A percentile compares a stretch with the other conserved stretches of the same genome.
phyloP scores from a whole-genome alignment of 1,284 basidiomycete species.

The Boletus sp. region DNA sequence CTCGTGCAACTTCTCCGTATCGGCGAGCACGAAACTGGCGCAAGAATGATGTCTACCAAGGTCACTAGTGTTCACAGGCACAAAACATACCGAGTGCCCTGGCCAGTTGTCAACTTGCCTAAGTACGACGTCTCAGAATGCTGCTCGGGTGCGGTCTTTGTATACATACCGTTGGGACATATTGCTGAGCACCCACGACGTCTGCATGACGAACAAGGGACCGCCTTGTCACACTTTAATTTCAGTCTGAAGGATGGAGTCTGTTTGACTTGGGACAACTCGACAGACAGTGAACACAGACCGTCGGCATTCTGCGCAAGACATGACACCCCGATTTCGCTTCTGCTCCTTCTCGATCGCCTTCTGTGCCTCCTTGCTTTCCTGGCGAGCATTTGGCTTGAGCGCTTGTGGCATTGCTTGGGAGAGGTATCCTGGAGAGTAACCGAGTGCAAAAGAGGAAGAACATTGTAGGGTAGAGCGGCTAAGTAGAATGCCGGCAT shows the following conservation, averaged over 20 bases:
- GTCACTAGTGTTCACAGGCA: neutral
- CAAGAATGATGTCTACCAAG: neutral
- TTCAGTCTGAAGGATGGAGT: conserved; percentile 48
- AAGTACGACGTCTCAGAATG: neutral
- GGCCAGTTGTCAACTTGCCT: conserved; percentile 59
- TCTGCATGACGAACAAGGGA: conserved; percentile 72
- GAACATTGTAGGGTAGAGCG: neutral
- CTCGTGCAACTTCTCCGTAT: conserved; percentile 68
- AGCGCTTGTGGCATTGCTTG: conserved; percentile 28
- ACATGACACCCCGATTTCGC: conserved; percentile 62
- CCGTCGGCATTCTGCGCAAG: conserved; percentile 71
- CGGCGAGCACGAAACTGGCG: conserved; percentile 68
- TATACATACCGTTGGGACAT: conserved; percentile 60
- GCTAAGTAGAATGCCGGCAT: conserved; percentile 4
- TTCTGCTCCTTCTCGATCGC: conserved; percentile 52
- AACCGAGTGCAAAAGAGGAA: neutral
- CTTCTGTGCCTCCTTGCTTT: conserved; percentile 30
- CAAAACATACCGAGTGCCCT: conserved; percentile 59
- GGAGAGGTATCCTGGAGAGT: neutral
- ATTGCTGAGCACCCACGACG: conserved; percentile 70
- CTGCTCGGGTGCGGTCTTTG: neutral
- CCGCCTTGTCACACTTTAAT: conserved; percentile 72
- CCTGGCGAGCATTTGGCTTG: conserved; percentile 29
- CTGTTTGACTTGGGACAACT: neutral
- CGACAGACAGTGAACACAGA: conserved; percentile 29